Base-by-base conservation (phyloP, 768 basidiomycete genomes). In the Lyophyllum shimeji region DNA sequence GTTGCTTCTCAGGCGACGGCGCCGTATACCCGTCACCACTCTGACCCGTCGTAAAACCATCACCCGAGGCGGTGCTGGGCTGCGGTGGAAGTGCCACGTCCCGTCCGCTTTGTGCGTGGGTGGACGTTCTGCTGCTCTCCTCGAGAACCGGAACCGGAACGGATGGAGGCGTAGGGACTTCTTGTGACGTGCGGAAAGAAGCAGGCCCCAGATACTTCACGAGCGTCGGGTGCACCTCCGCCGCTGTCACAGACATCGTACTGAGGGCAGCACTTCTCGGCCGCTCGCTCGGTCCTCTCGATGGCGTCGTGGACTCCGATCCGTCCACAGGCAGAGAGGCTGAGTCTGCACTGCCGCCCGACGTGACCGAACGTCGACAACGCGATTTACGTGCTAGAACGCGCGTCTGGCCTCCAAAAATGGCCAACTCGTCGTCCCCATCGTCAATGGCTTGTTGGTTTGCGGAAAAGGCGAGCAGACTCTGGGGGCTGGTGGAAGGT, bases 361-460 rank as follows among this genome's bases (percentile, higher is more conserved):
- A 51, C 0, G 55, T 33, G 12, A 47, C 52, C 7, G 54, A 24
- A 24, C 46, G 44, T 29, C 56, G 61, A 31, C 44, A 43, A 15
- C 60, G 58, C 31, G 62, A 49, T 21, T 60, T 65, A 7, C 62
- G 60, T 13, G 65, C 53, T 17, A 82, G 57, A 7, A 82, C 71
- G 25, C 74, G 71, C 51, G 74, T 77, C 63, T 82, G 80, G 7
- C 81, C 82, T 15, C 81, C 81, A 52, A 82, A 83, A 23, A 83
- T 79, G 7, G 80, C 80, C 3, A 83, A 70, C 55, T 81, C 74
- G 20, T 72, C 64, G 37, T 74, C 74, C 46, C 72, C 64, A 27
- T 74, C 74, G 46, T 74, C 69, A 23, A 54, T 67, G 43, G 42
- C n/a, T 13, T 50, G 48, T 13, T 50, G 24, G 2, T 46, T 37